Evolutionary conservation across 2,329 filamentous ascomycete species (phyloP).

Genomic region (Gnomoniopsis sp.): DNA sequence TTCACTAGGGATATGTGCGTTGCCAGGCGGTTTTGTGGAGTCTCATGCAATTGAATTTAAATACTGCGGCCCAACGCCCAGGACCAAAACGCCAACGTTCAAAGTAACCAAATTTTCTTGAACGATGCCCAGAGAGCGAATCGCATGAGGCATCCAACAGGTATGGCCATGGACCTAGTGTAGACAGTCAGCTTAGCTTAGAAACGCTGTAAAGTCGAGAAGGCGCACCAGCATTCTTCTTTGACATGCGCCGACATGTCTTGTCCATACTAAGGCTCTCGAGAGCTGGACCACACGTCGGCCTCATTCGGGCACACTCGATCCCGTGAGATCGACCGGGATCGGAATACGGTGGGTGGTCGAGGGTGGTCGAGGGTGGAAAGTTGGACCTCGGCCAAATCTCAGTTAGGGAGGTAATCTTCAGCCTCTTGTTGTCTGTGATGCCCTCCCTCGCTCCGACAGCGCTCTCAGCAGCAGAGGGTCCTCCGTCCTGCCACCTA

Average conservation of each 20-base stretch:
- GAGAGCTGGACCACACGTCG: constrained; percentile 14
- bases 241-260: constrained; percentile 16
- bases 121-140: too few species aligned
- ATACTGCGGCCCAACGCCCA: too few species aligned
- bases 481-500: constrained; percentile 2
- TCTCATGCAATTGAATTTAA: too few species aligned
- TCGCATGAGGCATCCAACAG: too few species aligned
- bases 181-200: not conserved
- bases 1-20: too few species aligned
- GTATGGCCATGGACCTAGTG: not conserved
- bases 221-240: constrained; percentile 1
- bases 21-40: too few species aligned
- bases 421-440: too few species aligned
- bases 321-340: too few species aligned
- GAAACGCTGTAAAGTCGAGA: not conserved
- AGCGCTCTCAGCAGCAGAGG: not conserved
- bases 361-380: not conserved
- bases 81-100: too few species aligned
- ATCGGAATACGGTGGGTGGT: not conserved
- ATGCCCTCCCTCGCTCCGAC: not conserved
- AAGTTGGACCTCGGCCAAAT: too few species aligned
- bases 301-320: not conserved
- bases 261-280: not conserved
- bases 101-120: too few species aligned
- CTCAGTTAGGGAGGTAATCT: too few species aligned